Conservation (phyloP, 2,329 filamentous ascomycete genomes). For the Epicoccum sorghinum region DNA sequence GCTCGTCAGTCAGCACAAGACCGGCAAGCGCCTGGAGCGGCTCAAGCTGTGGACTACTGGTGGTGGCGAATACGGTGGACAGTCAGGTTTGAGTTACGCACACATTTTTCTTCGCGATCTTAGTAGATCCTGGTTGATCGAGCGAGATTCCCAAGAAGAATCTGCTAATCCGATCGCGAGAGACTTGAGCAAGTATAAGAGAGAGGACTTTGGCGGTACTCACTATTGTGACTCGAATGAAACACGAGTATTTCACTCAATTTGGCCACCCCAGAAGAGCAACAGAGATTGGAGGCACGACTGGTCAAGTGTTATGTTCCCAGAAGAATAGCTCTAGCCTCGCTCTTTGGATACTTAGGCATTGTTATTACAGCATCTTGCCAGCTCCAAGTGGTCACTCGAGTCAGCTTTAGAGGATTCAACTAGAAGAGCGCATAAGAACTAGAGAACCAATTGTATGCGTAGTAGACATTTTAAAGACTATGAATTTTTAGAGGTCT, state of each 20-base stretch:
- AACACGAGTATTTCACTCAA: conserved; percentile 10
- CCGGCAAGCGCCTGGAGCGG: conserved; percentile 20
- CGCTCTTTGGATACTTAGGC: too few relatives aligned
- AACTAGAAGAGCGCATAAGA: too few relatives aligned
- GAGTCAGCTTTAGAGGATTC: too few relatives aligned
- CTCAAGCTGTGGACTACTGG: conserved; percentile 27
- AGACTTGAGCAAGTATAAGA: conserved; percentile 22
- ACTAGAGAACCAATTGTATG: too few relatives aligned
- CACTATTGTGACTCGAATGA: neutral
- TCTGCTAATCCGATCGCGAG: conserved; percentile 3
- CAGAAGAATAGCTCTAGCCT: too few relatives aligned
- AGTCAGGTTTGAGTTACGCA: conserved; percentile 3
- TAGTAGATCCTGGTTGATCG: neutral
- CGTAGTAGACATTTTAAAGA: too few relatives aligned
- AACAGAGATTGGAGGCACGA: conserved; percentile 23
- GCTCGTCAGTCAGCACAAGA: conserved; percentile 19
- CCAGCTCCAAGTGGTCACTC: too few relatives aligned
- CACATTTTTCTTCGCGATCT: neutral
- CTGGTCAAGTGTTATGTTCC: conserved; percentile 30
- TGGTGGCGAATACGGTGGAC: conserved; percentile 12
- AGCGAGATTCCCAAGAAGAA: neutral
- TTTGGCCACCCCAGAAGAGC: conserved; percentile 24
- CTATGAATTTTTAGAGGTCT: too few relatives aligned
- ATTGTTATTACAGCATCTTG: too few relatives aligned
- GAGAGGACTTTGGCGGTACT: neutral